Evolutionary conservation across 257 asterid genomes (phyloP), one percentile per base, ranked within the genome.

Genomic region (Nemophila menziesii): DNA sequence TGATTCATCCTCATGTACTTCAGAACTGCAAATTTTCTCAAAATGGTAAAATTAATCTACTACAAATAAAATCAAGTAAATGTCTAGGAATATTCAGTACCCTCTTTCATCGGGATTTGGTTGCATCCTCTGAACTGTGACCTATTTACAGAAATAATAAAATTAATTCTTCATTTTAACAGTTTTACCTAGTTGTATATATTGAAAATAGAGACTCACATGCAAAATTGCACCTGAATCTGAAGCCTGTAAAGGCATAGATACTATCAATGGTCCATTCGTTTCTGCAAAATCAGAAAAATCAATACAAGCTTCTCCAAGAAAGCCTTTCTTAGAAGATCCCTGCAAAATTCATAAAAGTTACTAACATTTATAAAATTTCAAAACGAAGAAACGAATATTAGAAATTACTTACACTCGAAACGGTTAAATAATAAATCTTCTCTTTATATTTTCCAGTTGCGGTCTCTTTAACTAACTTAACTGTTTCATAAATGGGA

Each of bases 231-330:
- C 83, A 16, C 95, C 95, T 5, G 97, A 78, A 62, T 72, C 66
- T 47, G 93, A 57, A 48, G 89, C 68, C 73, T 75, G 84, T n/a
- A 89, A 71, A 53, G 97, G 97, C 42, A 89, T 68, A 55, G 68
- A 78, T 46, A 89, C 39, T 36, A 71, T 69, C 58, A 71, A 46
- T 34, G 84, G 92, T 43, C 76, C 72, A 39, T 60, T 55, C 39
- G 84, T 70, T 54, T 72, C 92, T 18, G 75, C 75, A 49, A 80
- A 78, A 68, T 83, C 93, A n/a, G 93, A 86, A 76, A 89, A 84
- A 77, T 89, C 95, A 53, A 83, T 54, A 4, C 80, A 71, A 22
- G 74, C 86, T 59, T 89, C 97, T 74, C 97, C 95, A 33, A 89
- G 67, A 63, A 84, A 72, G 39, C 95, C 90, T 46, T 95, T 51